Evolutionary conservation across 1,139 yeast species (phyloP).

Genomic region (Candida sp.): DNA sequence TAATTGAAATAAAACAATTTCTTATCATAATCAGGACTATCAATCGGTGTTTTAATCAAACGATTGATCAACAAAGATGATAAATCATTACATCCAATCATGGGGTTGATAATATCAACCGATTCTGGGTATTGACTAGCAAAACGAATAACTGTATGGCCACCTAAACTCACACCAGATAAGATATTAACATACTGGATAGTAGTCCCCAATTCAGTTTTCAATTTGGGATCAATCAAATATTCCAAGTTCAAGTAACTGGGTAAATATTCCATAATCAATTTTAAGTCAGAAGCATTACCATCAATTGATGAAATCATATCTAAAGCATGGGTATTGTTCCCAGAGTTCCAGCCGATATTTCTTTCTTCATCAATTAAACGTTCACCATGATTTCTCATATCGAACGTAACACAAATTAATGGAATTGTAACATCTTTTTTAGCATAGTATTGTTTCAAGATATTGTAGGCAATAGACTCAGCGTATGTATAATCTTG

Average conservation of each 20-base stretch:
- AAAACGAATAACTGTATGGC: conserved; percentile 51
- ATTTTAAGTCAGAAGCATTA: conserved; percentile 44
- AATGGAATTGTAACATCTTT: conserved; percentile 22
- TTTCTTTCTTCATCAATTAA: conserved; percentile 33
- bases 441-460: conserved; percentile 22
- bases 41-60: conserved; percentile 14
- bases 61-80: conserved; percentile 42
- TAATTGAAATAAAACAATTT: conserved; percentile 32
- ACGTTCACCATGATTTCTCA: conserved; percentile 60
- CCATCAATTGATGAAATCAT: conserved; percentile 53
- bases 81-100: conserved; percentile 45
- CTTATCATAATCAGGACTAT: conserved; percentile 17
- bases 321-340: conserved; percentile 50
- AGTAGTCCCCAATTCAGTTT: conserved; percentile 13
- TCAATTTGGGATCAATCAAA: conserved; percentile 19
- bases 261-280: conserved; percentile 49
- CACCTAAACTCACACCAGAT: conserved; percentile 61
- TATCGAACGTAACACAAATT: conserved; percentile 54
- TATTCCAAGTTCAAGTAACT: conserved; percentile 34
- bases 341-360: conserved; percentile 44
- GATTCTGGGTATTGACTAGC: conserved; percentile 36
- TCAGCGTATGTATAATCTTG: conserved; percentile 27
- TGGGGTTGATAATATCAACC: conserved; percentile 41
- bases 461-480: conserved; percentile 25
- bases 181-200: conserved; percentile 32